Evolutionary conservation across 2,329 filamentous ascomycete species (phyloP).

Genomic region (Huntiella decipiens): DNA sequence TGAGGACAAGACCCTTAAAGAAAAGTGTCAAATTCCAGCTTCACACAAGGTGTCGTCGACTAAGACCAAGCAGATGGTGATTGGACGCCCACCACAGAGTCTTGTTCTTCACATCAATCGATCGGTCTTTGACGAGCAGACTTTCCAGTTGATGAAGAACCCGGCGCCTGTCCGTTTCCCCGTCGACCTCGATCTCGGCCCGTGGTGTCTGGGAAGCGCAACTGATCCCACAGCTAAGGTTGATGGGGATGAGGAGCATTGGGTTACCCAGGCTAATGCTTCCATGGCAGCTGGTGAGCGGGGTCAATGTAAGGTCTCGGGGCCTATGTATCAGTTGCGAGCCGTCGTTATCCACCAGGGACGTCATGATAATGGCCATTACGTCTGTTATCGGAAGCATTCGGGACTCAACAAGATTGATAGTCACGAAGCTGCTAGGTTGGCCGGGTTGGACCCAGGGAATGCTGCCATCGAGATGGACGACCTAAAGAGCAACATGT

Average conservation of each 20-base stretch:
- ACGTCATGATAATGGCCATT: conserved; percentile 86
- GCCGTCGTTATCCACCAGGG: conserved; percentile 81
- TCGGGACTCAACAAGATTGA: not conserved
- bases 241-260: conserved; percentile 36
- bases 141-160: conserved; percentile 68
- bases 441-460: conserved; percentile 6
- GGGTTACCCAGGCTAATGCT: conserved; percentile 46
- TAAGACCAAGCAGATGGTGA: conserved; percentile 76
- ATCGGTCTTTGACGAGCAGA: conserved; percentile 73
- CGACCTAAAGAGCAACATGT: conserved; percentile 7
- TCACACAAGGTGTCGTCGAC: conserved; percentile 55
- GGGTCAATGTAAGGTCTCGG: conserved; percentile 30
- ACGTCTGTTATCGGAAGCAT: conserved; percentile 73
- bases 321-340: conserved; percentile 54
- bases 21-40: conserved; percentile 45
- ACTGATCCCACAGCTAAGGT: not conserved
- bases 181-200: conserved; percentile 49
- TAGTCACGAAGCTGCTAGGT: conserved; percentile 8
- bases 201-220: conserved; percentile 62
- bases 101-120: conserved; percentile 79
- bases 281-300: conserved; percentile 53
- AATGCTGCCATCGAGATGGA: conserved; percentile 11
- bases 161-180: conserved; percentile 63
- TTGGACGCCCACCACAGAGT: conserved; percentile 64
- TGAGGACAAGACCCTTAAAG: conserved; percentile 43